Evolutionary conservation across 1,139 yeast genomes (phyloP), one percentile per base, ranked within the genome.

Genomic region (Saccharomyces hybrid): DNA sequence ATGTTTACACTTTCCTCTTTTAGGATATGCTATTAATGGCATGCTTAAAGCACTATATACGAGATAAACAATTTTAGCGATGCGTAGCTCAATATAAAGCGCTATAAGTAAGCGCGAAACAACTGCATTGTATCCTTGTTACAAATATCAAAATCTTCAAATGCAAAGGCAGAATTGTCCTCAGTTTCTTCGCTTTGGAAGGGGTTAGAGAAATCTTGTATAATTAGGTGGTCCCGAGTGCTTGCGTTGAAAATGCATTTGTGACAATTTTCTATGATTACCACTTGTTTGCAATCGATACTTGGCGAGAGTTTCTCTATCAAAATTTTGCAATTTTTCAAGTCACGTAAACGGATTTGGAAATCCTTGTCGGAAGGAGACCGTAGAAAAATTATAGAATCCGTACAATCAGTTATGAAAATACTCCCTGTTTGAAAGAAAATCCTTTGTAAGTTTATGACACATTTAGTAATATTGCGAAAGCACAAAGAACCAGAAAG

Each of bases 341-440:
- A 46, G 20, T 53, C 54, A 46, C 58, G 64, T 9, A 64, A 53
- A 47, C 68, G 56, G 20, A 64, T 20, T 52, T 64, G 68, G 6
- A 63, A 52, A 3, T 52, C 52, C 38, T 57, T 57, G 3, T 54
- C 26, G 4, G 32, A 13, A 2, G 60, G 59, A 13, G 58, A 25
- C 2, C 23, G 48, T 4, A 65, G 11, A 2, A 54, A 2, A 0
- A 65, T 51, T 8, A 50, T 16, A 7, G 60, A 53, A 46, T 60
- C 47, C 14, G 14, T 13, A 31, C 60, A 57, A 23, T 59, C 53
- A 3, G 60, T 59, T 1, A 65, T 51, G 20, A 57, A 57, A 3
- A 65, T 48, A 48, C 64, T 64, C 3, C 69, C 68, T 16, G 49
- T 46, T 14, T 47, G 27, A 42, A 62, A 64, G 7, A 59, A 58